Base-by-base conservation (phyloP, 345 rosid species). In the Noccaea caerulescens region DNA sequence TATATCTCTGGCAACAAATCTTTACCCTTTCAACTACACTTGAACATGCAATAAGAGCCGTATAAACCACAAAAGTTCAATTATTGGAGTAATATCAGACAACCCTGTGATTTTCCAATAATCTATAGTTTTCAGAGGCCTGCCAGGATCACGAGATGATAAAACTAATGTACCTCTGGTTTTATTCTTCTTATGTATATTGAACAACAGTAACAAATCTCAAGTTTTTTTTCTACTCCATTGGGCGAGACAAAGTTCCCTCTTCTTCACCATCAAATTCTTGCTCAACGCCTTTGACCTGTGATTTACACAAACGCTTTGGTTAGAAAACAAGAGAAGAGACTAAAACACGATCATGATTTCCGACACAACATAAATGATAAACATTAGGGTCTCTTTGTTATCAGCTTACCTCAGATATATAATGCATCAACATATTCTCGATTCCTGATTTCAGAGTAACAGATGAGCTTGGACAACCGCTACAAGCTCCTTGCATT, bases 401-500 rank as follows among this genome's bases (percentile, higher is more conserved):
- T 10, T 44, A 46, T 66, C 54, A 61, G 30, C 70, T 78, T 88
- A 94, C 99, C 89, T 94, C 99, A 7, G 98, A 85, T 32, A 94
- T 86, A 71, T 94, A 94, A 79, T 94, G 99, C 99, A 94, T 94
- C 67, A 94, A 79, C 99, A 94, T 94, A 82, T 91, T 94, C 63
- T 94, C 98, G 39, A 94, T 94, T 63, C 98, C 98, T 61, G 98
- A 94, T 84, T 94, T 94, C 83, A 94, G 73, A 56, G 99, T 94
- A 72, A 94, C 98, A 14, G 99, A 84, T 57, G 98, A 94, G 78
- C 97, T 94, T 14, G 98, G 99, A 79, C 99, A 94, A 68, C 99
- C 99, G 46, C 98, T 94, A 79, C 99, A 94, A 34, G 98, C 97
- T 77, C 98, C 96, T 83, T 94, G 98, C 99, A 94, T 91, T 72